Base-by-base conservation (phyloP, 257 asterid genomes). In the Penstemon davidsonii region DNA sequence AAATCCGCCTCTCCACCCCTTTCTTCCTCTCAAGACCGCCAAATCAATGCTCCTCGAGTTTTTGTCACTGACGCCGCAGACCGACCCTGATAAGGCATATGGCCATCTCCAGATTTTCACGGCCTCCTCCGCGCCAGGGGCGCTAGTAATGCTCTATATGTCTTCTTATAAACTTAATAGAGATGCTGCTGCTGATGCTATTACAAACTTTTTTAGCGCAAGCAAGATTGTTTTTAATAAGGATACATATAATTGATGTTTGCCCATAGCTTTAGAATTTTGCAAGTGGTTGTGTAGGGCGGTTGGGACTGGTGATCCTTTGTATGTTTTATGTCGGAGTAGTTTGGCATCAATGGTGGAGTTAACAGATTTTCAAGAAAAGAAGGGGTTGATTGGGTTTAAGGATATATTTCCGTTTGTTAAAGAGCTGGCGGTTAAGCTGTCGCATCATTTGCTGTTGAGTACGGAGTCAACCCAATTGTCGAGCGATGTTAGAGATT, bases 141-240 rank as follows among this genome's bases (percentile, higher is more conserved):
- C 90, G 12, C 73, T 93, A 61, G 97, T 90, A 15, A 84, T 82
- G 92, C 90, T 90, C 36, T 93, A 88, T 38, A 80, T 73, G 84
- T 84, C 95, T 4, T 72, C 87, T 10, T 61, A 73, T 55, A 75
- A 66, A 66, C 60, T 74, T 38, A 83, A 86, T 61, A 85, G 64
- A 69, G 82, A 66, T 1, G 70, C 49, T 3, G 96, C 89, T 0
- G 88, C 79, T 5, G 91, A 84, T 12, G 86, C 96, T 58, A 84
- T 93, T 69, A 76, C 62, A 58, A 78, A 73, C 36, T 91, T 94
- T 74, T 66, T 94, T 61, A 39, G 50, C 53, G 69, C 74, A 38
- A 67, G 82, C 63, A 85, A 83, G 84, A 71, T 44, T 60, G 64
- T 46, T 40, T 77, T 79, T 66, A 77, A 80, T 40, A 74, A 67